Evolutionary conservation across 331 rosid genomes (phyloP).

Genomic region (Erythrophleum ivorense): DNA sequence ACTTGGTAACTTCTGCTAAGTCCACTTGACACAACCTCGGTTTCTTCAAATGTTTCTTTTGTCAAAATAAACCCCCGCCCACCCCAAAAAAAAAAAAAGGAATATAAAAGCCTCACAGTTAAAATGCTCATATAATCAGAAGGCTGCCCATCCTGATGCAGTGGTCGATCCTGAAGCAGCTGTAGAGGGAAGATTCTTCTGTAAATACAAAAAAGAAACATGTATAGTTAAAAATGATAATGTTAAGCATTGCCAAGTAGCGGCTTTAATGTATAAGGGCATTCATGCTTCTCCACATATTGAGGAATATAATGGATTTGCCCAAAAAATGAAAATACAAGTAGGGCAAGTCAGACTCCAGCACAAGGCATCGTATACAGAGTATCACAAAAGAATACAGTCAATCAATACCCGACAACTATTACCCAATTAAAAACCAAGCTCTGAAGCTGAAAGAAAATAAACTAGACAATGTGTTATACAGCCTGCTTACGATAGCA

Average conservation of each 20-base stretch:
- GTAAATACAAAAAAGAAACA: slow-evolving; percentile 42
- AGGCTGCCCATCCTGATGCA: slow-evolving; percentile 98
- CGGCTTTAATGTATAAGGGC: not conserved
- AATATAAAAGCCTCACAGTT: slow-evolving; percentile 49
- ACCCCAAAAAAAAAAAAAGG: slow-evolving; percentile 43
- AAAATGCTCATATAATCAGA: slow-evolving; percentile 66
- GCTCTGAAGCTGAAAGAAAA: not conserved
- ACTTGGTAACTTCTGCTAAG: slow-evolving; percentile 42
- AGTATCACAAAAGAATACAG: not conserved
- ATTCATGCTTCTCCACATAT: not conserved
- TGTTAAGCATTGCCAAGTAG: not conserved
- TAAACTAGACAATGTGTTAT: not conserved
- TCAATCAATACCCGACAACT: not conserved
- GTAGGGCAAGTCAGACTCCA: not conserved
- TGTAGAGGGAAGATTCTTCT: slow-evolving; percentile 87
- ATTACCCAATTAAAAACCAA: not conserved
- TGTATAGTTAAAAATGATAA: not conserved
- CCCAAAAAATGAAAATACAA: not conserved
- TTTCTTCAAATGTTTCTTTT: slow-evolving; percentile 41
- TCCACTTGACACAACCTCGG: slow-evolving; percentile 47
- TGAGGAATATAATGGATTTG: not conserved
- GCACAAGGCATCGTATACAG: not conserved
- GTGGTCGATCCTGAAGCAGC: slow-evolving; percentile 70
- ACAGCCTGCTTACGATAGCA: not conserved
- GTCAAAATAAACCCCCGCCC: slow-evolving; percentile 24